Base-by-base conservation (phyloP, 2,329 filamentous ascomycete species). In the Hymenoscyphus infarciens region DNA sequence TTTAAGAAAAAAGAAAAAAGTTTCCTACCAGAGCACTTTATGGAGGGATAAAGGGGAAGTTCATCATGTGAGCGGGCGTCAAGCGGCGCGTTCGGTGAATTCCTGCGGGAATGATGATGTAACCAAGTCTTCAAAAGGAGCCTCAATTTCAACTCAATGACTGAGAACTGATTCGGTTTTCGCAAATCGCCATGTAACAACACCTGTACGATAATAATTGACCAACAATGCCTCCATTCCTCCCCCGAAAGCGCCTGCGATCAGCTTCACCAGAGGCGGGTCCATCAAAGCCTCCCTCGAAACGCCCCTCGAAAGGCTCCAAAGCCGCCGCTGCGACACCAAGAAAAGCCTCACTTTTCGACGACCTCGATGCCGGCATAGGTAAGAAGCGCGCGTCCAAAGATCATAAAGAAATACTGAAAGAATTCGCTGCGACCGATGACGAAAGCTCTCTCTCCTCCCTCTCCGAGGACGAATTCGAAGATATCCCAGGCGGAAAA, bases 221-320 rank as follows among this genome's bases (percentile, higher is more conserved):
- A 25, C 15, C 27, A 35, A 66, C 56, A 29, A 92, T 92, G 88
- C 87, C 89, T 71, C 88, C 89, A 27, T 78, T 83, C 67, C 80
- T 90, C 16, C 81, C 87, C 57, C 85, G 87, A 69, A 92, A 92
- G 77, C 83, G 87, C 64, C 70, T 85, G 68, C 83, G 81, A 64
- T 83, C 84, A 1, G 77, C 81, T 0, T 75, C 77, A 1, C 74
- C 77, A 35, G 67, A 71, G 55, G 64, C 66, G 19, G 67, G 69
- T 11, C 64, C 69, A 2, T 68, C 68, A n/a, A 64, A 70, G n/a
- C 42, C 63, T 52, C 22, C 64, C 29, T 29, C 65, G 42, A 75
- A 73, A 65, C 57, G 61, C 56, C 68, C 68, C 57, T 63, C 63
- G 64, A 71, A 69, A 55, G 63, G 68, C 10, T 22, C 45, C 16